Evolutionary conservation across 768 basidiomycete genomes (phyloP).

Genomic region (Serendipita sp.): DNA sequence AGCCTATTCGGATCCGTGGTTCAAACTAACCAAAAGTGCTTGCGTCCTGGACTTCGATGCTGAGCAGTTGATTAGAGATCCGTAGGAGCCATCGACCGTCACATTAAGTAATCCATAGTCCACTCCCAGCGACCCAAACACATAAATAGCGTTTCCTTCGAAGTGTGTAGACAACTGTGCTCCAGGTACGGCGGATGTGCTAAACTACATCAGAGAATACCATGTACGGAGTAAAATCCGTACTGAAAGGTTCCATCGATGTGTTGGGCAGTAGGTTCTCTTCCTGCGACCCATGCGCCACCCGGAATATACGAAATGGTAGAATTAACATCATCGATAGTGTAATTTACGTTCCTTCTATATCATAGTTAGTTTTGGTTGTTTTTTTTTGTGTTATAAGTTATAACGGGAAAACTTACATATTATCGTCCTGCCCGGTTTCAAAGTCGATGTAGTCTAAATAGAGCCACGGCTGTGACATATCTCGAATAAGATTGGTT

Average conservation of each 20-base stretch:
- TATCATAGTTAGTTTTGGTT: background rate
- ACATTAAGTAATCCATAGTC: background rate
- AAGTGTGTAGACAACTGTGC: background rate
- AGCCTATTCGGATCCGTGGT: background rate
- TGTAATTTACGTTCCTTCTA: background rate
- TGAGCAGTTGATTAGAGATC: background rate
- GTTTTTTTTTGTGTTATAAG: background rate
- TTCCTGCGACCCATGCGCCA: background rate
- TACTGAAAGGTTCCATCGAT: background rate
- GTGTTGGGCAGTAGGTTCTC: background rate
- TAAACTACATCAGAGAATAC: background rate
- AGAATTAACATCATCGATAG: constrained; percentile 1
- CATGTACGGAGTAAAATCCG: background rate
- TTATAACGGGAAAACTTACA: background rate
- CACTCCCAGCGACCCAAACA: background rate
- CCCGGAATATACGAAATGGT: background rate
- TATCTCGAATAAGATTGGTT: background rate
- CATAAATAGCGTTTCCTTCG: background rate
- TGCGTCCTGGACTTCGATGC: background rate
- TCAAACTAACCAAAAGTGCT: background rate
- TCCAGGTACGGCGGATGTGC: background rate
- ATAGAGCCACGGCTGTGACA: background rate
- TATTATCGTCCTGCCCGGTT: background rate
- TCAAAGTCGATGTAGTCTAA: constrained; percentile 2
- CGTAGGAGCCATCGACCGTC: background rate